phyloP scores from a whole-genome alignment of 73 alveolate species.

The Breviolum minutum region DNA sequence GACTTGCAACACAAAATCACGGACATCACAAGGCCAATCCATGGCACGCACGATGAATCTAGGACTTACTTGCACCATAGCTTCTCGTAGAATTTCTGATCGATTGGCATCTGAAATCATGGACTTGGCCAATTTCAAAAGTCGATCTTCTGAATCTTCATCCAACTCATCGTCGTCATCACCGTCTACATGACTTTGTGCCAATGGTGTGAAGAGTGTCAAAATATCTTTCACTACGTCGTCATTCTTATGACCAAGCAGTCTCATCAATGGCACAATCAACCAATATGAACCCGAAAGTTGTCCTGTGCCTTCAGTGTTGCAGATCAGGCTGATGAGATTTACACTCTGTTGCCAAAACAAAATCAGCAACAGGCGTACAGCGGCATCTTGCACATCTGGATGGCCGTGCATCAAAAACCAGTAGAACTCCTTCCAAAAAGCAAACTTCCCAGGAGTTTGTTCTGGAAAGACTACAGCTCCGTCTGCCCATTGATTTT shows the following conservation, averaged over 20 bases:
- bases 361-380: slow-evolving; percentile 34
- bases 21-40: slow-evolving; percentile 87
- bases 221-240: slow-evolving; percentile 47
- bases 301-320: slow-evolving; percentile 25
- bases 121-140: slow-evolving; percentile 30
- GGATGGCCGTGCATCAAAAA: slow-evolving; percentile 81
- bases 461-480: slow-evolving; percentile 53
- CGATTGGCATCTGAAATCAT: slow-evolving; percentile 54
- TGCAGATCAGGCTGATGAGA: slow-evolving; percentile 49
- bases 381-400: slow-evolving; percentile 85
- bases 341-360: slow-evolving; percentile 65
- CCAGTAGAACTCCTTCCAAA: slow-evolving; percentile 80
- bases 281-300: slow-evolving; percentile 26
- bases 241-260: slow-evolving; percentile 54
- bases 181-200: background rate
- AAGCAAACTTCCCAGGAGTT: slow-evolving; percentile 60
- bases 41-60: slow-evolving; percentile 78
- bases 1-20: slow-evolving; percentile 44
- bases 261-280: slow-evolving; percentile 37
- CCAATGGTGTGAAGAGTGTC: slow-evolving; percentile 54
- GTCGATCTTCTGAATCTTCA: slow-evolving; percentile 41
- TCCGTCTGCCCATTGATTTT: slow-evolving; percentile 66
- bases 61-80: slow-evolving; percentile 88
- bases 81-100: slow-evolving; percentile 36
- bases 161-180: background rate